A percentile compares a stretch with the other conserved stretches of the same genome.
Evolutionary conservation across 768 basidiomycete species (phyloP).

Genomic region (Sutorius australiensis): DNA sequence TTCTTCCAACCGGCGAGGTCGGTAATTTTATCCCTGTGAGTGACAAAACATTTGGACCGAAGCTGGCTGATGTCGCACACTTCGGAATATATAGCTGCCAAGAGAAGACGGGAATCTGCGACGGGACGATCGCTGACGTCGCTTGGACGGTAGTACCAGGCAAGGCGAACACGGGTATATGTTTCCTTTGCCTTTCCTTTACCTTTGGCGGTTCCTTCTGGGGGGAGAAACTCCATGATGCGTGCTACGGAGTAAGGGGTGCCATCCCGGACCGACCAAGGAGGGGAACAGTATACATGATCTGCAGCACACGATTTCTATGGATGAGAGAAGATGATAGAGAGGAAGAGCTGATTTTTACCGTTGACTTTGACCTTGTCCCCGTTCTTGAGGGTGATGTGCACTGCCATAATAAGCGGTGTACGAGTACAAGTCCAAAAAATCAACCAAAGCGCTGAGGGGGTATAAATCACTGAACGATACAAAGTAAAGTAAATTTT

Average conservation of each 20-base stretch:
- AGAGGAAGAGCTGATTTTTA: conserved; percentile 37
- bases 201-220: conserved; percentile 66
- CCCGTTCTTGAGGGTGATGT: conserved; percentile 70
- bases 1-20: conserved; percentile 94
- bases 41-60: conserved; percentile 88
- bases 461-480: neutral
- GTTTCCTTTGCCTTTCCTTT: conserved; percentile 63
- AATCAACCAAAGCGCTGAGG: conserved; percentile 19
- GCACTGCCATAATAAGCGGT: conserved; percentile 30
- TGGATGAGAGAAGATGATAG: conserved; percentile 15
- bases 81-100: conserved; percentile 96
- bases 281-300: conserved; percentile 95
- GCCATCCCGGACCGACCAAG: conserved; percentile 88
- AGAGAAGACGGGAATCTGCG: conserved; percentile 85
- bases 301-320: conserved; percentile 52
- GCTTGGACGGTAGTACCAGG: conserved; percentile 95
- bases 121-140: conserved; percentile 93
- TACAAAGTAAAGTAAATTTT: conserved; percentile 9
- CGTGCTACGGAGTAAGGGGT: conserved; percentile 94
- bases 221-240: conserved; percentile 94
- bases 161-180: conserved; percentile 82
- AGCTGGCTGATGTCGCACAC: conserved; percentile 93
- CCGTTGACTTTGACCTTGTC: conserved; percentile 85
- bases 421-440: conserved; percentile 22
- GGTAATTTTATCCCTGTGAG: conserved; percentile 92